Base-by-base conservation (phyloP, 345 rosid species). In the Theobroma cacao region DNA sequence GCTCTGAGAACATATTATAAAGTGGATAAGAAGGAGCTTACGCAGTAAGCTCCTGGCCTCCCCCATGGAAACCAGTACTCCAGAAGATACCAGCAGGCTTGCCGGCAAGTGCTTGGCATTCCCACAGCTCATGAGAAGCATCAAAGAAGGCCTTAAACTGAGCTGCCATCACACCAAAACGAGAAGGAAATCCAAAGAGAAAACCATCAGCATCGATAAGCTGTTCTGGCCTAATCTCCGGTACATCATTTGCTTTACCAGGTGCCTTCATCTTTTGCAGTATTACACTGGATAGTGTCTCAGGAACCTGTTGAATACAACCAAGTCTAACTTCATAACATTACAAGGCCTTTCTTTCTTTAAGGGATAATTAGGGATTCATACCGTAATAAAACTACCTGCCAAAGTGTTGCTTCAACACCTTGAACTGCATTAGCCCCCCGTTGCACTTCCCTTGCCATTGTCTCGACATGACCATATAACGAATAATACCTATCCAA, bases 71-170 rank as follows among this genome's bases (percentile, higher is more conserved):
- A 70, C 99, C 99, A 3, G 98, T 93, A 79, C 97, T 95, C 98
- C 99, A 95, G 84, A 95, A 95, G 85, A 95, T 90, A 52, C 99
- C 98, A 0, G 98, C 99, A 4, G 99, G 99, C 79, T 95, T 95
- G 18, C 99, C 99, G 0, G 99, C 96, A 7, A 93, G 98, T 72
- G 91, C 91, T 78, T 93, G 98, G 68, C 89, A 33, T 75, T 85
- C 82, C 96, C 98, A 95, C 53, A 89, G 84, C 58, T 89, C 86
- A 40, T 20, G n/a, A 2, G 99, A 92, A 61, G 94, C 87, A 80
- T 95, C 99, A 53, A 92, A 95, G 86, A 95, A 95, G 17, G 97
- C 92, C 88, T 91, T 92, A 79, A 75, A 90, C 75, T 95, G 97
- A 53, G 98, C 90, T 10, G 99, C 93, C 99, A 93, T 95, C 55